Conservation (phyloP, 768 basidiomycete species). For the Ephemerocybe angulata region DNA sequence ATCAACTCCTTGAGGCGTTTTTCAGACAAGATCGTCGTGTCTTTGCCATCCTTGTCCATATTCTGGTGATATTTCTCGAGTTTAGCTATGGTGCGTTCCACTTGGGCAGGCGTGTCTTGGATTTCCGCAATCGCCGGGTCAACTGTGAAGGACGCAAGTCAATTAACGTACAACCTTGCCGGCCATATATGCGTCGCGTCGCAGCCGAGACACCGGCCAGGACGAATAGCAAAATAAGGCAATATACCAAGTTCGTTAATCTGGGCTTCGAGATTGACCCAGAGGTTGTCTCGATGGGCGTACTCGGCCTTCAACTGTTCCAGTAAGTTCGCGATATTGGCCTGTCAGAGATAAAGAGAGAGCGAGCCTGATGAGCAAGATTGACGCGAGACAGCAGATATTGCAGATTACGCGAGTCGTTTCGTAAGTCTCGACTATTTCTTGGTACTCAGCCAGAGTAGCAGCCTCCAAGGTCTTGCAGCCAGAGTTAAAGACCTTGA, state of each 20-base stretch:
- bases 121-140: conserved; percentile 39
- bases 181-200: not conserved
- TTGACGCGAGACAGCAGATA: conserved; percentile 15
- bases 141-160: conserved; percentile 29
- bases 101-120: conserved; percentile 43
- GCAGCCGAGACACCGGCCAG: not conserved
- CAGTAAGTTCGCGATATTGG: conserved; percentile 38
- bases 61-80: conserved; percentile 54
- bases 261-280: conserved; percentile 42
- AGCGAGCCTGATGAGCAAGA: not conserved
- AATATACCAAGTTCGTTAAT: conserved; percentile 46
- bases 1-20: conserved; percentile 30
- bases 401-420: conserved; percentile 38
- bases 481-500: conserved; percentile 52
- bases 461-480: conserved; percentile 50
- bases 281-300: conserved; percentile 45
- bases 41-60: conserved; percentile 32
- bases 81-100: conserved; percentile 48
- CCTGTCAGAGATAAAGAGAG: conserved; percentile 28
- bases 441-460: conserved; percentile 41
- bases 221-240: conserved; percentile 1
- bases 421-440: conserved; percentile 34
- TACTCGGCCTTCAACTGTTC: conserved; percentile 47
- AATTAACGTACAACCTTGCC: not conserved
- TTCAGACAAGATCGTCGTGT: conserved; percentile 17